Evolutionary conservation across 257 asterid genomes (phyloP).

Genomic region (Cynanchum wilfordii): DNA sequence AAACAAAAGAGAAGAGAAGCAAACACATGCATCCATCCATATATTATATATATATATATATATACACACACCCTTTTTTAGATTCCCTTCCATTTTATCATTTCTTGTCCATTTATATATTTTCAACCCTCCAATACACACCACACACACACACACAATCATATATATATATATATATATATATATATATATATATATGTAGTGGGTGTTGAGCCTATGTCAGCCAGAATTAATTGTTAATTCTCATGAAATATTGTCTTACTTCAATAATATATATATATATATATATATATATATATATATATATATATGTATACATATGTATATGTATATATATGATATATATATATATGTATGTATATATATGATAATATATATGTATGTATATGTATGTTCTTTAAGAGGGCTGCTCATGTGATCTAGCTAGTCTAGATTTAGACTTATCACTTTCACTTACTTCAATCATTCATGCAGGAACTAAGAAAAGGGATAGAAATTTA

Average conservation of each 20-base stretch:
- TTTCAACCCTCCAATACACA: neutral
- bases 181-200: neutral
- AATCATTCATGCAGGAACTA: slow-evolving; percentile 27
- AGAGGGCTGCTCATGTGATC: slow-evolving; percentile 14
- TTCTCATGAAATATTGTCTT: neutral
- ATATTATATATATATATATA: neutral
- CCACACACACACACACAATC: no score
- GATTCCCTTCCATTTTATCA: slow-evolving; percentile 4
- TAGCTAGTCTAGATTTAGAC: slow-evolving; percentile 17
- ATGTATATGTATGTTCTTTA: neutral
- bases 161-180: neutral
- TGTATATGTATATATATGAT: no score
- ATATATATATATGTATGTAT: no score
- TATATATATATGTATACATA: no score
- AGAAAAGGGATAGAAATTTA: neutral
- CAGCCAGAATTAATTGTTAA: neutral
- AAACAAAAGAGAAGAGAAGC: slow-evolving; percentile 21
- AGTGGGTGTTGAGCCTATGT: neutral
- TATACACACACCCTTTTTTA: neutral
- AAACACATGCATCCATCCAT: slow-evolving; percentile 8
- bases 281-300: no score
- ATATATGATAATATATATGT: no score
- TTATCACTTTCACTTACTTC: slow-evolving; percentile 32
- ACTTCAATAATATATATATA: neutral
- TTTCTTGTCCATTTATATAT: neutral